Evolutionary conservation across 2,329 filamentous ascomycete genomes (phyloP).

Genomic region (Fusarium buharicum): DNA sequence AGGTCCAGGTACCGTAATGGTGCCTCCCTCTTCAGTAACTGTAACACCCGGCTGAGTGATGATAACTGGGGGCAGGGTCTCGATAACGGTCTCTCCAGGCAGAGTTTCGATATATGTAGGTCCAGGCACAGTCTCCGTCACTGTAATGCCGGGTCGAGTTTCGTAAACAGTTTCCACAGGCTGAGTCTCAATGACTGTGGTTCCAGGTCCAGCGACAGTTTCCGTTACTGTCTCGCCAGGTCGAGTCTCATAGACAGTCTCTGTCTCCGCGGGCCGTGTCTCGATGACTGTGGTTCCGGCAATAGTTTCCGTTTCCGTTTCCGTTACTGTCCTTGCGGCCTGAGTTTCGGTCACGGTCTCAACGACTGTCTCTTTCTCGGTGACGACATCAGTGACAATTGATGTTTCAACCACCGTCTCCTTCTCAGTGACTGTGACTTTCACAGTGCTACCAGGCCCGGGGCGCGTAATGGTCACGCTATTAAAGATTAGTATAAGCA

Average conservation of each 20-base stretch:
- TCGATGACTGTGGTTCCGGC: constrained; percentile 12
- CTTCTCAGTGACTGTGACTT: background rate
- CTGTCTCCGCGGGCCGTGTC: constrained; percentile 2
- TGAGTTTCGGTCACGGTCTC: constrained; percentile 10
- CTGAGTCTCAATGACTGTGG: constrained; percentile 7
- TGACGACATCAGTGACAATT: background rate
- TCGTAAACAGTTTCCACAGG: background rate
- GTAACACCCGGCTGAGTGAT: too few relatives aligned
- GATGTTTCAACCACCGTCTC: background rate
- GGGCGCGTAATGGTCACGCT: background rate
- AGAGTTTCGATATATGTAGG: background rate
- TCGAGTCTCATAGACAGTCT: background rate
- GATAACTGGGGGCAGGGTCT: too few relatives aligned
- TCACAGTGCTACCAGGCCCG: background rate
- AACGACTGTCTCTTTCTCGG: background rate
- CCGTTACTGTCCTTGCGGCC: constrained; percentile 3
- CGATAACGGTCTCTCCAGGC: background rate
- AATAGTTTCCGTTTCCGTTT: constrained; percentile 7
- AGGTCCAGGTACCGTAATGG: too few relatives aligned
- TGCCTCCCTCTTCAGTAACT: background rate
- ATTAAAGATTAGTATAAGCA: background rate
- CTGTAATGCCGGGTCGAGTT: too few relatives aligned
- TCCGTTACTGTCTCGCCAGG: constrained; percentile 16
- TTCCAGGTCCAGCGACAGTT: background rate
- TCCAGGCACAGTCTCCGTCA: background rate